These are phyloP conservation scores for Radiomyces spectabilis DNA, from an alignment of 192 early-diverging fungal species.

Conservation along the genomic window DNA sequence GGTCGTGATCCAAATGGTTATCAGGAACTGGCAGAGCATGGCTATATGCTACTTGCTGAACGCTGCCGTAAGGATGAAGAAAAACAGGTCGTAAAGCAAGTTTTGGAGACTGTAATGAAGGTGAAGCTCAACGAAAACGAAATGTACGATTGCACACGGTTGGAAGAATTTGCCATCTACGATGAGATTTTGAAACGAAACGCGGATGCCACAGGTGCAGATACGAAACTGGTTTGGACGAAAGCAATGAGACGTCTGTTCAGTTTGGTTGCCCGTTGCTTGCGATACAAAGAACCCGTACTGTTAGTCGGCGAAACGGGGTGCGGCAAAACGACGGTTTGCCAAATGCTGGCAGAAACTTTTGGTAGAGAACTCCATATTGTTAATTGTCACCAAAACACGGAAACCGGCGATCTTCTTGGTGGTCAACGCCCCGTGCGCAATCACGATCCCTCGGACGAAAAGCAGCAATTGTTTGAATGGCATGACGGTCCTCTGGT, in stretches of 20 bases:
- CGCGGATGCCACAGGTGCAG: constrained; percentile 9
- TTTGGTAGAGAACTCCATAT: constrained; percentile 61
- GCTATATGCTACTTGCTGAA: constrained; percentile 93
- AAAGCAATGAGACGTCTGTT: constrained; percentile 88
- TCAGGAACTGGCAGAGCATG: constrained; percentile 86
- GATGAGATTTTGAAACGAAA: constrained; percentile 18
- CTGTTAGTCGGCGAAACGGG: constrained; percentile 96
- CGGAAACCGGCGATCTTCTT: constrained; percentile 90
- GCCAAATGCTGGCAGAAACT: constrained; percentile 81
- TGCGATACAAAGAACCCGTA: constrained; percentile 82
- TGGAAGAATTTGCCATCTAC: constrained; percentile 48
- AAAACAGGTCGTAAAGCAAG: constrained; percentile 66
- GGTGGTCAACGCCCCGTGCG: constrained; percentile 91
- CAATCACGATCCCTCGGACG: constrained; percentile 49
- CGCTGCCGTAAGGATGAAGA: constrained; percentile 79
- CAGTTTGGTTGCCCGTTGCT: constrained; percentile 72
- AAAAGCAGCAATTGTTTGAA: constrained; percentile 64
- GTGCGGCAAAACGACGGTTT: constrained; percentile 97
- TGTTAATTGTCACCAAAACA: constrained; percentile 96
- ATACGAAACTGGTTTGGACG: constrained; percentile 81
- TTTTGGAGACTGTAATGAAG: constrained; percentile 78
- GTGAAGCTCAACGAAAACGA: constrained; percentile 50
- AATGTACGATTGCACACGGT: constrained; percentile 52
- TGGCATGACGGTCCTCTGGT: constrained; percentile 97
- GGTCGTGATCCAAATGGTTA: constrained; percentile 69